Percentiles rank a stretch among this genome's conserved stretches.
These are phyloP conservation scores for Incumbomyces delicatus DNA, from an alignment of 2,329 filamentous ascomycete genomes.

Conservation along the genomic window DNA sequence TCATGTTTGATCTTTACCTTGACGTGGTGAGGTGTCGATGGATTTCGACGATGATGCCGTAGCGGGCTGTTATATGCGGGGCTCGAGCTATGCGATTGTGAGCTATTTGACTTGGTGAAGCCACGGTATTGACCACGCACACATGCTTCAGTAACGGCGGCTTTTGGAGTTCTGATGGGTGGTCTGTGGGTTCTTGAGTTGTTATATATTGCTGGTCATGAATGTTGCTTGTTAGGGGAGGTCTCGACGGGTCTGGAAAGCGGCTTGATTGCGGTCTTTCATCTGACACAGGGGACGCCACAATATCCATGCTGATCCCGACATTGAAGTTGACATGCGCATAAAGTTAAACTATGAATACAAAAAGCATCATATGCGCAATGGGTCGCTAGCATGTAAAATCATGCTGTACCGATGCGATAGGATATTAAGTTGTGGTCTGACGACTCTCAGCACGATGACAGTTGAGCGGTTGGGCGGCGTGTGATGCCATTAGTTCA, in stretches of 20 bases:
- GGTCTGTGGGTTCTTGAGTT: conserved; percentile 3
- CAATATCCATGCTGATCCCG: conserved; percentile 19
- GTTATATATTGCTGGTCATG: background rate
- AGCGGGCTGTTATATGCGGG: conserved; percentile 54
- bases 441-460: background rate
- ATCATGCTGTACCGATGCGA: conserved; percentile 1
- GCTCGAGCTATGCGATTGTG: conserved; percentile 37
- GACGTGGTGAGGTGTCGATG: conserved; percentile 51
- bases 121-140: conserved; percentile 26
- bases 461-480: too few relatives aligned
- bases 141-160: conserved; percentile 35
- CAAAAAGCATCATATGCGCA: background rate
- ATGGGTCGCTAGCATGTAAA: background rate
- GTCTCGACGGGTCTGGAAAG: conserved; percentile 6
- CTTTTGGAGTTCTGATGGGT: conserved; percentile 9
- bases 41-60: conserved; percentile 53
- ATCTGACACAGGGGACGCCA: conserved; percentile 18
- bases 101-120: background rate
- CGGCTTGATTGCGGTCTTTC: conserved; percentile 2
- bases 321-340: conserved; percentile 12
- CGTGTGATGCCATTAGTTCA: background rate
- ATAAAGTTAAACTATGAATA: background rate
- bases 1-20: conserved; percentile 38
- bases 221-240: background rate
- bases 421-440: conserved; percentile 4